Conservation (phyloP, 371 early-diverging fungal species). For the Hamiltosporidium tvaerminnensis region DNA sequence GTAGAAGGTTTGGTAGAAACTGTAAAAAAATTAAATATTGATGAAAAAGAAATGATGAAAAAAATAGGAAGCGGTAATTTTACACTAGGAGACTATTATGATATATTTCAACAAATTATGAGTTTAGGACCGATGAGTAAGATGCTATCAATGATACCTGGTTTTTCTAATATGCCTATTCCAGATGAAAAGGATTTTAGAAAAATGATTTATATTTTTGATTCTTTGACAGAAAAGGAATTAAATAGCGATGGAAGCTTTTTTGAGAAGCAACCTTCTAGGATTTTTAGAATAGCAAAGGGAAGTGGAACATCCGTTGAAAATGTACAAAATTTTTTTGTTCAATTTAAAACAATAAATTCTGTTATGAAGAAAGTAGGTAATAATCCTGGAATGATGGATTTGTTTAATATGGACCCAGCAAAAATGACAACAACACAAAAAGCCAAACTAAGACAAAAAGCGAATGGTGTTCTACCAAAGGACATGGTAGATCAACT, state of each 20-base stretch:
- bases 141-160: conserved; percentile 90
- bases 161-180: conserved; percentile 68
- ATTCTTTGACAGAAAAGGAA: conserved; percentile 82
- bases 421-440: conserved; percentile 13
- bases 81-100: conserved; percentile 86
- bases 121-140: conserved; percentile 79
- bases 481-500: conserved; percentile 8
- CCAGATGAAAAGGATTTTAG: conserved; percentile 57
- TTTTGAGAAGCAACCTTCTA: conserved; percentile 62
- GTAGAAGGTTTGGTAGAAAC: conserved; percentile 75
- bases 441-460: conserved; percentile 22
- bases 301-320: conserved; percentile 70
- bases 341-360: conserved; percentile 65
- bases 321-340: conserved; percentile 68
- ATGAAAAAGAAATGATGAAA: conserved; percentile 72
- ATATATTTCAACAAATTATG: conserved; percentile 77
- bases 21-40: conserved; percentile 70
- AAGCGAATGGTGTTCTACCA: conserved; percentile 20
- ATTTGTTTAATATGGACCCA: conserved; percentile 19
- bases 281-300: conserved; percentile 68
- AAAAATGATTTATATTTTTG: conserved; percentile 77
- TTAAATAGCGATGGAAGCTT: conserved; percentile 71
- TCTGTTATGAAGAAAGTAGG: conserved; percentile 85
- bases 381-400: conserved; percentile 34
- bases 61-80: conserved; percentile 65